Percentiles rank a stretch among this genome's conserved stretches.
These are phyloP conservation scores for Arachnomyces sp. DNA, from an alignment of 2,329 filamentous ascomycete genomes.

Conservation along the genomic window DNA sequence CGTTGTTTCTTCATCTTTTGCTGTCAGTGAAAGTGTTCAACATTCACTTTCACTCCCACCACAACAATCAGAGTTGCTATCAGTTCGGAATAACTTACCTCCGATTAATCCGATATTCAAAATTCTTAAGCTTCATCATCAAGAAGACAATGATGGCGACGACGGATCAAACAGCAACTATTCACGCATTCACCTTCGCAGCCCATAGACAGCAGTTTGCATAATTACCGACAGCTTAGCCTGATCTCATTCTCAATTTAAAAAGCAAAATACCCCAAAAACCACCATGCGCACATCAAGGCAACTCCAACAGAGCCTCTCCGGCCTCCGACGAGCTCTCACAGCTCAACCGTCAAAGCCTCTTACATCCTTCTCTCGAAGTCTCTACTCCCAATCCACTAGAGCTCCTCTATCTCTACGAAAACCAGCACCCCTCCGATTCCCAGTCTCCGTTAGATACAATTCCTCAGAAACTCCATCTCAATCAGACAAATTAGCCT, in stretches of 20 bases:
- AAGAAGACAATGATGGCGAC: no score
- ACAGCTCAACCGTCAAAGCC: no score
- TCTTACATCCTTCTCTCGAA: conserved; percentile 7
- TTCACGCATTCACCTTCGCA: no score
- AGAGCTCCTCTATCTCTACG: neutral
- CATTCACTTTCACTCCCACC: no score
- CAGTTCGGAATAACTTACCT: conserved; percentile 18
- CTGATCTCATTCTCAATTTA: no score
- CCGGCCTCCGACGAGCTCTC: conserved; percentile 6
- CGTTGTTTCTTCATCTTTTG: no score
- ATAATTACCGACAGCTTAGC: no score
- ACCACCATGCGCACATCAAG: conserved; percentile 16
- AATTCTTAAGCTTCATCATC: no score
- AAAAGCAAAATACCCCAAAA: neutral
- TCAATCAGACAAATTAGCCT: conserved; percentile 13
- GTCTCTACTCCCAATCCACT: conserved; percentile 1
- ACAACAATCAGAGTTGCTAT: no score
- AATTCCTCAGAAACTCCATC: conserved; percentile 21
- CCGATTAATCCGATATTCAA: conserved; percentile 9
- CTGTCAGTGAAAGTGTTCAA: no score
- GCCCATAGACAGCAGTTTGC: no score
- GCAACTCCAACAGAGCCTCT: conserved; percentile 16
- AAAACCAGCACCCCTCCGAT: conserved; percentile 1
- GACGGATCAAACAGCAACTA: no score
- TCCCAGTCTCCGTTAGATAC: conserved; percentile 15